Evolutionary conservation across 192 early-diverging fungal species (phyloP).

Genomic region (Gorgonomyces haynaldii): DNA sequence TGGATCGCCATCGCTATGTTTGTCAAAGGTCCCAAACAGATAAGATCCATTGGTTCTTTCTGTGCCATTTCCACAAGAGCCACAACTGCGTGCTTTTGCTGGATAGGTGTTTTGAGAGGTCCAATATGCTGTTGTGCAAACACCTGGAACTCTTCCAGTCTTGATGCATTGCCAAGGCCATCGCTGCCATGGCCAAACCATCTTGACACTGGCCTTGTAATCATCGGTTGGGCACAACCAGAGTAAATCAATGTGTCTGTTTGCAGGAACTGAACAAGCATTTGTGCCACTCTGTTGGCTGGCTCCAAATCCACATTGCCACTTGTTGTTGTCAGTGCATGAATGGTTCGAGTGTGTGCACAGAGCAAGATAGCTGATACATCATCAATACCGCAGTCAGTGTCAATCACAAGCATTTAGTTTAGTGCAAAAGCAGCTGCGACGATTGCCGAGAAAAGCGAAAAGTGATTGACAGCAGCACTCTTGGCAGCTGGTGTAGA

Average conservation of each 20-base stretch:
- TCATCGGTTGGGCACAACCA: constrained; percentile 22
- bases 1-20: constrained; percentile 36
- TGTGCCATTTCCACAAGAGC: not conserved
- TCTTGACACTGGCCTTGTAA: constrained; percentile 3
- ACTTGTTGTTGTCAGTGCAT: not conserved
- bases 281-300: constrained; percentile 13
- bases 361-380: constrained; percentile 19
- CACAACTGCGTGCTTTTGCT: not conserved
- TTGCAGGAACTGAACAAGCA: constrained; percentile 8
- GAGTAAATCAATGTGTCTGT: constrained; percentile 14
- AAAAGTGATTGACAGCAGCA: too few relatives aligned
- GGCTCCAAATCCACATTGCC: constrained; percentile 23
- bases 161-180: not conserved
- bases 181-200: constrained; percentile 14
- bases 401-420: constrained; percentile 26
- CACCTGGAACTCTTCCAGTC: not conserved
- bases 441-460: too few relatives aligned
- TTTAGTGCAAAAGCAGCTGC: too few relatives aligned
- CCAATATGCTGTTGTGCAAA: not conserved
- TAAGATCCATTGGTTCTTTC: not conserved
- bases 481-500: too few relatives aligned
- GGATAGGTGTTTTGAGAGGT: not conserved
- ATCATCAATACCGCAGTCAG: constrained; percentile 34
- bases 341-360: too few relatives aligned
- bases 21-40: constrained; percentile 8